Conservation (phyloP, 2,329 filamentous ascomycete species). For the Fusarium torreyae region DNA sequence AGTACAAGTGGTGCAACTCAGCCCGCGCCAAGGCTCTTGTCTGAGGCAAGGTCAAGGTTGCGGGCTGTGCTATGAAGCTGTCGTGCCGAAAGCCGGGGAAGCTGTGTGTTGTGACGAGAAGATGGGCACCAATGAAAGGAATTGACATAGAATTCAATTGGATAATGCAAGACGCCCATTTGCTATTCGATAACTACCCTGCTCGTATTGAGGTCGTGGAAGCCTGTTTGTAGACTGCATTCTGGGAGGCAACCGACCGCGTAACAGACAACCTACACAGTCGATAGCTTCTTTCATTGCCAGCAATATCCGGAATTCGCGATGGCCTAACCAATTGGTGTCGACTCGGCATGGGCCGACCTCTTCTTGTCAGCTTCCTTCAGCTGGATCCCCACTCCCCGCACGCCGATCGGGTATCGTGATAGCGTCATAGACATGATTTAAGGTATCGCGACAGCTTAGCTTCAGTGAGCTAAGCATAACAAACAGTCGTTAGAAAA, state of each 20-base stretch:
- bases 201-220: constrained; percentile 15
- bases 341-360: constrained; percentile 6
- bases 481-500: constrained; percentile 16
- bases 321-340: constrained; percentile 16
- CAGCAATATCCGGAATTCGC: constrained; percentile 21
- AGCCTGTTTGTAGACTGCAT: constrained; percentile 33
- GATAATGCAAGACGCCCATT: constrained; percentile 18
- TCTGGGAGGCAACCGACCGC: constrained; percentile 22
- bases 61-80: constrained; percentile 7
- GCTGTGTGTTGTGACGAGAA: constrained; percentile 9
- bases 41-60: constrained; percentile 15
- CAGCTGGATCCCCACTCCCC: constrained; percentile 30
- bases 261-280: constrained; percentile 41
- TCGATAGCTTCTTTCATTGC: constrained; percentile 21
- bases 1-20: constrained; percentile 22
- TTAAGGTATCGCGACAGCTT: constrained; percentile 25
- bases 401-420: constrained; percentile 32
- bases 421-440: constrained; percentile 44
- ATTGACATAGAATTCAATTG: constrained; percentile 28
- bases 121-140: constrained; percentile 13
- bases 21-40: constrained; percentile 28
- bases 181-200: constrained; percentile 27
- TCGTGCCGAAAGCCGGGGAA: constrained; percentile 27
- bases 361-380: constrained; percentile 10
- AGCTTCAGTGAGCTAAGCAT: constrained; percentile 9